phyloP scores from a whole-genome alignment of 2,329 filamentous ascomycete species.

The Coniochaeta sp. region DNA sequence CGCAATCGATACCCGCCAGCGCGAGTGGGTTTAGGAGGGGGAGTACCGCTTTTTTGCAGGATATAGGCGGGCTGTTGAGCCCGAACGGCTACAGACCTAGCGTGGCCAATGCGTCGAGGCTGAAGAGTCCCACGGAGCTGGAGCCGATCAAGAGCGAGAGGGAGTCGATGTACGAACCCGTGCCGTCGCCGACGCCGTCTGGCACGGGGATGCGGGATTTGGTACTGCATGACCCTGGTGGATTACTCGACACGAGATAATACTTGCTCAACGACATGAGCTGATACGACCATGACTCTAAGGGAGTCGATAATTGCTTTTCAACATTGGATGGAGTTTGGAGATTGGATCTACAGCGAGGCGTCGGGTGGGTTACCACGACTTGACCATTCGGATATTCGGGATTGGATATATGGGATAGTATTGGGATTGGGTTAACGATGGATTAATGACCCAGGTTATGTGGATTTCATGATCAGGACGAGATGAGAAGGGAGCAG shows the following conservation, averaged over 20 bases:
- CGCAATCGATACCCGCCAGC: constrained; percentile 37
- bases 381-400: neutral
- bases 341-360: neutral
- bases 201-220: neutral
- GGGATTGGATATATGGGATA: neutral
- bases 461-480: neutral
- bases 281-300: neutral
- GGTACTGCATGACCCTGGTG: neutral
- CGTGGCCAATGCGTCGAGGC: neutral
- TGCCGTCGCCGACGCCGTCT: neutral
- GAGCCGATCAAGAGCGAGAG: constrained; percentile 33
- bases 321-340: too few relatives aligned
- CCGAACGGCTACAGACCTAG: constrained; percentile 26
- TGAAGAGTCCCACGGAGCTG: constrained; percentile 31
- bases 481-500: neutral
- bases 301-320: too few relatives aligned
- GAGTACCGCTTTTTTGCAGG: constrained; percentile 51
- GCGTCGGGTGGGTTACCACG: neutral
- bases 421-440: neutral
- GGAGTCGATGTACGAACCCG: neutral
- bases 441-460: neutral
- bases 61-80: constrained; percentile 46
- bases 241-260: neutral
- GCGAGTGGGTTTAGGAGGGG: constrained; percentile 41
- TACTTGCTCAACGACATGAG: neutral